Conservation (phyloP, 495 filamentous ascomycete genomes). For the Usnea hakonensis region DNA sequence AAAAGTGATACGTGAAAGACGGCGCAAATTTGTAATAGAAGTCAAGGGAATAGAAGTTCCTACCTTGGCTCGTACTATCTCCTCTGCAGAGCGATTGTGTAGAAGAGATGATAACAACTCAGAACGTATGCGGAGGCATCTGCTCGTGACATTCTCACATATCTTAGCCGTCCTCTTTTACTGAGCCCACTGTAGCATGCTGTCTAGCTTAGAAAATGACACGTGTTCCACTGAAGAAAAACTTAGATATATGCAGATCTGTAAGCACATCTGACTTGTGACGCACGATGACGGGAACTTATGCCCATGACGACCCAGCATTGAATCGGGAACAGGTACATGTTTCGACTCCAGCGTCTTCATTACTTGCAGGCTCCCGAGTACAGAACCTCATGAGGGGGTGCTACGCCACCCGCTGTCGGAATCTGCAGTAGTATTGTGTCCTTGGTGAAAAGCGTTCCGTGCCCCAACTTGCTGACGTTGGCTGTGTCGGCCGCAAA, state of each 20-base stretch:
- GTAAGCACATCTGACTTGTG: neutral
- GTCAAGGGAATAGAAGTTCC: neutral
- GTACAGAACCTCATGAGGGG: constrained; percentile 37
- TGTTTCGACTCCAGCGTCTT: constrained; percentile 15
- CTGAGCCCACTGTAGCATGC: neutral
- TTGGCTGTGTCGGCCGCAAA: constrained; percentile 41
- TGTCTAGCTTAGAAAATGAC: neutral
- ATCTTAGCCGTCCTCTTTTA: neutral
- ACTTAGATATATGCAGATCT: neutral
- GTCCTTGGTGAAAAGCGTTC: constrained; percentile 33
- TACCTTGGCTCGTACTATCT: neutral
- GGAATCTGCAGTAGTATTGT: constrained; percentile 39
- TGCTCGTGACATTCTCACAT: neutral
- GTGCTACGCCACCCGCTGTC: constrained; percentile 29
- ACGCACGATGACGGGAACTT: neutral
- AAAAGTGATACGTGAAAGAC: neutral
- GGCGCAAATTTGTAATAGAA: neutral
- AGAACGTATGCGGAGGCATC: neutral
- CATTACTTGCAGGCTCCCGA: constrained; percentile 28
- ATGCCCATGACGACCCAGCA: neutral
- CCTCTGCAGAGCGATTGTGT: neutral
- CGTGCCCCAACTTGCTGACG: constrained; percentile 40
- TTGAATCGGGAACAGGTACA: neutral
- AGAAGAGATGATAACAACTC: neutral
- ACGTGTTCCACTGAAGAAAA: neutral